Base-by-base conservation (phyloP, 2,329 filamentous ascomycete genomes). In the Chaetomiaceae sp. region DNA sequence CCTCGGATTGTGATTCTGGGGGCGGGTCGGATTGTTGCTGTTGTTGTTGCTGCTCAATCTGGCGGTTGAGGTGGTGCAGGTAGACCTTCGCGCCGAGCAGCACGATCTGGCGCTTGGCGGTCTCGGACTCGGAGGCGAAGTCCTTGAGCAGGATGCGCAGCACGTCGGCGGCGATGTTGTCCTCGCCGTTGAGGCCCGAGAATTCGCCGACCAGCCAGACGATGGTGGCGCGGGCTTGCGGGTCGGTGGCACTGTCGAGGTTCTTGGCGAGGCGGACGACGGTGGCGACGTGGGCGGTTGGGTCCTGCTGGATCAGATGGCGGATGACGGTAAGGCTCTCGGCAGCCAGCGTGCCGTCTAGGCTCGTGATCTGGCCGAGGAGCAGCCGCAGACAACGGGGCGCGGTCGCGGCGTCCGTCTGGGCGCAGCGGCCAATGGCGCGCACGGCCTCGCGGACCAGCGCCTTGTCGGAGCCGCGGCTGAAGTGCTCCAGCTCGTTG, bases 141-240 rank as follows among this genome's bases (percentile, higher is more conserved):
- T 83, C 84, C 63, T 89, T 91, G 36, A 89, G 77, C 2, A 98
- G 70, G 35, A 97, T 91, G 7, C 93, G 81, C 27, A 97, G 70
- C 6, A 97, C 89, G 60, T 98, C 93, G 0, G 91, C 83, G 0
- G 93, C 93, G 51, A 98, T 91, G 58, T 94, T 95, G 62, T 93
- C 83, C 49, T 90, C 83, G 9, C 83, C 78, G 46, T 88, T 81
- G 3, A 85, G 66, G 0, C 88, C 88, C 0, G 91, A 81, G 58
- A 94, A 97, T 65, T 98, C 93, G 37, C 93, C 93, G 0, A 97
- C 90, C 1, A 98, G 79, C 93, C 93, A 98, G 57, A 98, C 86
- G 53, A 98, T 96, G 40, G 88, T 95, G 3, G 93, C 93, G 55
- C 93, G 78, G 3, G 93, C 93, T 50, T 89, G 84, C 1, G 93